phyloP scores from a whole-genome alignment of 2,329 filamentous ascomycete genomes.

The Phialemoniopsis sp. region DNA sequence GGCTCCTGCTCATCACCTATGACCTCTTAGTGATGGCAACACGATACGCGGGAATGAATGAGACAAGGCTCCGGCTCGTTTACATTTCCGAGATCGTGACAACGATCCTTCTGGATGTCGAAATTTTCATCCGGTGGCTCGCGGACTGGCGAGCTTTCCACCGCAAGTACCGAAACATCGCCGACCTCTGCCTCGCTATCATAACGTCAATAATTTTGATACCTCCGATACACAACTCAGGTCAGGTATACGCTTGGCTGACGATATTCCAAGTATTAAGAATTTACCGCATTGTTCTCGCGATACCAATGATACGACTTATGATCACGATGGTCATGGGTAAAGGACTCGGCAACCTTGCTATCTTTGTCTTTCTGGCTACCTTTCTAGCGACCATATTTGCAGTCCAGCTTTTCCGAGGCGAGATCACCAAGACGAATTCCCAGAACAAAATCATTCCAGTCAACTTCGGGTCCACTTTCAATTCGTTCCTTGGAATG shows the following conservation, averaged over 20 bases:
- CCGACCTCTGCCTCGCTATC: conserved; percentile 75
- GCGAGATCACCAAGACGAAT: conserved; percentile 66
- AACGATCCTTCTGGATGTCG: conserved; percentile 71
- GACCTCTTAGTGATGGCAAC: conserved; percentile 73
- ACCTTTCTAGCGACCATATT: conserved; percentile 92
- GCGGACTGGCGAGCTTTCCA: conserved; percentile 80
- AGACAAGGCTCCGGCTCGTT: conserved; percentile 59
- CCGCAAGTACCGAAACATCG: conserved; percentile 66
- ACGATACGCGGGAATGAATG: conserved; percentile 69
- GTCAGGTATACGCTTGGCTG: conserved; percentile 75
- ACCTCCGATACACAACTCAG: conserved; percentile 69
- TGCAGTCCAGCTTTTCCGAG: conserved; percentile 84
- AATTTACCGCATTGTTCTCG: conserved; percentile 85
- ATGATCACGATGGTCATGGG: conserved; percentile 83
- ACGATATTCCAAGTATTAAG: conserved; percentile 89
- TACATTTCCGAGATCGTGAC: conserved; percentile 67
- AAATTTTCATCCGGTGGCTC: conserved; percentile 75
- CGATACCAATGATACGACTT: conserved; percentile 78
- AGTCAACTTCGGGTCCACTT: conserved; percentile 83
- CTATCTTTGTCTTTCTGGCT: conserved; percentile 91
- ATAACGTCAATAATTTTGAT: conserved; percentile 81
- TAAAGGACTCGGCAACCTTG: conserved; percentile 90
- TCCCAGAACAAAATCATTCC: conserved; percentile 55
- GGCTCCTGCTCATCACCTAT: conserved; percentile 75
- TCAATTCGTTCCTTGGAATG: conserved; percentile 94